Conservation (phyloP, 2,329 filamentous ascomycete genomes). For the Penicillium sp. region DNA sequence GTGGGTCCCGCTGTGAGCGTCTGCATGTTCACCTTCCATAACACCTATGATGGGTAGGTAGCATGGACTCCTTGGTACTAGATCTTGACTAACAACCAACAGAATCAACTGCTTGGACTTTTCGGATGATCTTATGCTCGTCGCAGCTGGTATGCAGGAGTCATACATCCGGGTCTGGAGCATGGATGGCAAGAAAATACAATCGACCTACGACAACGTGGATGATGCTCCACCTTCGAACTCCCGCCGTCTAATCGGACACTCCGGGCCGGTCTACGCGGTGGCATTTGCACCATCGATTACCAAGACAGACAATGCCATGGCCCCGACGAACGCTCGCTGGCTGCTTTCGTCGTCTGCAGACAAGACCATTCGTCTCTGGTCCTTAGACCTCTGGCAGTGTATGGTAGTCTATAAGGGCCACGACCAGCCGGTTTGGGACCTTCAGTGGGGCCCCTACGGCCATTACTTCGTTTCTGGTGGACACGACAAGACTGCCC, state of each 20-base stretch:
- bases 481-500: constrained; percentile 80
- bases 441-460: constrained; percentile 79
- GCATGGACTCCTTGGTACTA: background rate
- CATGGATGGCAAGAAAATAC: constrained; percentile 72
- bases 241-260: constrained; percentile 70
- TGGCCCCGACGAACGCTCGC: constrained; percentile 63
- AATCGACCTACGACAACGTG: constrained; percentile 53
- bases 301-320: too few species aligned
- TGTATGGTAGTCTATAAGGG: constrained; percentile 90
- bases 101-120: constrained; percentile 89
- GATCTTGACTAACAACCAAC: constrained; percentile 17
- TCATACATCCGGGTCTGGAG: constrained; percentile 95
- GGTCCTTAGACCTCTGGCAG: constrained; percentile 83
- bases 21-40: constrained; percentile 98
- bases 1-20: constrained; percentile 75
- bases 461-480: constrained; percentile 90
- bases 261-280: too few species aligned
- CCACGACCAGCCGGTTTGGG: constrained; percentile 81
- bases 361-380: constrained; percentile 80
- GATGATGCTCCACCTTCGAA: constrained; percentile 57
- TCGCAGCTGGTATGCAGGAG: constrained; percentile 81
- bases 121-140: constrained; percentile 77
- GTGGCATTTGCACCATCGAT: too few species aligned
- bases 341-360: constrained; percentile 79
- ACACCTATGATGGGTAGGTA: constrained; percentile 76